These are phyloP conservation scores for Gastrodia elata DNA, from an alignment of 106 monocot genomes.

Conservation along the genomic window DNA sequence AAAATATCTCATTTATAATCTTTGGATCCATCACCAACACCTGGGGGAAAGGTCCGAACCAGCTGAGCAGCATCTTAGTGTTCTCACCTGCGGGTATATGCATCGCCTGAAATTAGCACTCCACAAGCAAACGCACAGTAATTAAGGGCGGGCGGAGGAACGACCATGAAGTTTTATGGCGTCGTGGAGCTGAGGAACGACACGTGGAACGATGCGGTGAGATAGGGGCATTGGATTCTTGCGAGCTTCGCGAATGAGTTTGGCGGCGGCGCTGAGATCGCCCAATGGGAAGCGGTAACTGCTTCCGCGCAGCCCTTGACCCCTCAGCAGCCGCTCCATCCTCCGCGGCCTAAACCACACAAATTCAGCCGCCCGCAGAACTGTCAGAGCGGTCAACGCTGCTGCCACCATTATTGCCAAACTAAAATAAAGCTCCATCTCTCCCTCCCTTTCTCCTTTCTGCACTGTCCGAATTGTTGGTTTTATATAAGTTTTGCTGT, in stretches of 20 bases:
- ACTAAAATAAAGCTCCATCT: no score
- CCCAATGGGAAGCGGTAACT: constrained; percentile 24
- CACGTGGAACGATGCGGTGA: constrained; percentile 21
- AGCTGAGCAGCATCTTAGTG: constrained; percentile 30
- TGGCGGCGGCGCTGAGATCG: constrained; percentile 17
- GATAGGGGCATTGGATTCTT: constrained; percentile 21
- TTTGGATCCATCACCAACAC: constrained; percentile 55
- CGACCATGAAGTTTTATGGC: constrained; percentile 11
- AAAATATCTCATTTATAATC: constrained; percentile 43
- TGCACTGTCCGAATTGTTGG: no score
- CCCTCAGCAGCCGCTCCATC: constrained; percentile 31
- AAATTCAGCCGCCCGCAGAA: constrained; percentile 9
- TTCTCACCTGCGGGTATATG: not conserved
- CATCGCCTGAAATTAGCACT: not conserved
- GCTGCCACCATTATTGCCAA: not conserved
- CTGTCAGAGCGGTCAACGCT: not conserved
- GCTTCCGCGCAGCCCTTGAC: constrained; percentile 32
- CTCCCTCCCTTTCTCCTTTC: no score
- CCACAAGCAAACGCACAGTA: not conserved
- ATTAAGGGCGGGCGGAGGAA: not conserved
- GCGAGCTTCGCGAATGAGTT: constrained; percentile 11
- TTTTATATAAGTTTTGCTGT: no score
- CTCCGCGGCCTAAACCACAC: constrained; percentile 26
- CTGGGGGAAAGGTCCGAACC: constrained; percentile 50
- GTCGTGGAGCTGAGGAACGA: constrained; percentile 15